These are phyloP conservation scores for Colletotrichum sp. DNA, from an alignment of 2,329 filamentous ascomycete genomes.

Conservation along the genomic window DNA sequence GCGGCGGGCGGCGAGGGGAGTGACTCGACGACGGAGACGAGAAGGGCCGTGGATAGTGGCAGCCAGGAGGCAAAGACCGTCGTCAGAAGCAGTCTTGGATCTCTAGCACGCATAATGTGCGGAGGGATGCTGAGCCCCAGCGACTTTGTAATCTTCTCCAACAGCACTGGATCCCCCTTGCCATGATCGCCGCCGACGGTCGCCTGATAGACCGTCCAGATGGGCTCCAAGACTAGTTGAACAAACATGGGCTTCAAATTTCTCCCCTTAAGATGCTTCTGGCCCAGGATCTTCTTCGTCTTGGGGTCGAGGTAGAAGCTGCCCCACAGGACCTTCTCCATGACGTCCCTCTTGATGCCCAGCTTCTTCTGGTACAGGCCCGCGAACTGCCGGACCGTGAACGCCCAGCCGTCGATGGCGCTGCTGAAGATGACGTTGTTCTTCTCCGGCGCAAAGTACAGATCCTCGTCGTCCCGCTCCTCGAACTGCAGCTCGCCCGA, in stretches of 20 bases:
- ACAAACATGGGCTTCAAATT: constrained; percentile 97
- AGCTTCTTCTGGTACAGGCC: constrained; percentile 95
- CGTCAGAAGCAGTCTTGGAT: constrained; percentile 82
- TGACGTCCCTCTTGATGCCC: constrained; percentile 83
- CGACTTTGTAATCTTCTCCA: constrained; percentile 96
- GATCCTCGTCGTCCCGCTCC: constrained; percentile 92
- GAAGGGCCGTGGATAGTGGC: constrained; percentile 86
- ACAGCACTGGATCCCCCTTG: constrained; percentile 79
- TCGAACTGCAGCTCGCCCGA: constrained; percentile 75
- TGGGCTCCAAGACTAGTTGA: constrained; percentile 90
- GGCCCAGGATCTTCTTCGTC: constrained; percentile 88
- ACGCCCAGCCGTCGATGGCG: constrained; percentile 98
- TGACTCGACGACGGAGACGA: constrained; percentile 94
- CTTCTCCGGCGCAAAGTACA: constrained; percentile 97
- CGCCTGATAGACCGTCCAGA: constrained; percentile 95
- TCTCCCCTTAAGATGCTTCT: constrained; percentile 92
- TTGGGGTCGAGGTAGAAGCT: constrained; percentile 97
- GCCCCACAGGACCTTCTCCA: constrained; percentile 97
- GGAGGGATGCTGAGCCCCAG: constrained; percentile 82
- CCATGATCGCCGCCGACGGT: constrained; percentile 83
- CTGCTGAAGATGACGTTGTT: constrained; percentile 99
- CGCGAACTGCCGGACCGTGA: constrained; percentile 94
- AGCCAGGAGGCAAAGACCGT: constrained; percentile 90
- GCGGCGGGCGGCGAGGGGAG: constrained; percentile 83
- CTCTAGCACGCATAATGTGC: constrained; percentile 84